Base-by-base conservation (phyloP, 371 early-diverging fungal species). In the Synchytrium microbalum region DNA sequence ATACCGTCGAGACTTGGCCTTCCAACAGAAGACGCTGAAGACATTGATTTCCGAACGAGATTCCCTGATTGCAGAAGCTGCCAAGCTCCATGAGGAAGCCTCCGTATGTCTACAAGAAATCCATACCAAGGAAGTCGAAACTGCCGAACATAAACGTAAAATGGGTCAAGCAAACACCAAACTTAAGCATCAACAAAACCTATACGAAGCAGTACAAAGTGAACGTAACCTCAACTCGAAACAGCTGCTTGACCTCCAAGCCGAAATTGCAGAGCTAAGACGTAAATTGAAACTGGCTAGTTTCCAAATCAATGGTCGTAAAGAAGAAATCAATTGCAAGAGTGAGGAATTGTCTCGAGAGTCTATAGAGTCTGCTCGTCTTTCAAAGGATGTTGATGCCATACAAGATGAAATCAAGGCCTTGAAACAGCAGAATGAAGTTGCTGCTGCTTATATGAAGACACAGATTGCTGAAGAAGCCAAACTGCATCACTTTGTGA, bases 171-270 rank as follows among this genome's bases (percentile, higher is more conserved):
- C 79, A 25, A 79, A 82, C 25, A 79, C 76, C 16, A 82, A 82
- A 62, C 66, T 80, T 13, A 80, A 82, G 63, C 76, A 79, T 56
- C 81, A 82, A 60, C 80, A 80, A 64, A 79, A 79, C 63, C 70
- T 82, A 8, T 82, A 82, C 64, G 80, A 82, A 61, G 78, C 80
- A 0, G 78, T 80, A 38, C 80, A 79, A 63, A 77, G 75, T 51
- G 82, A 82, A 58, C 68, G 82, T 5, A 82, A 82, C 59, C 67
- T 82, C 31, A 75, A 82, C 64, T 66, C 71, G 53, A 82, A 82
- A 56, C 79, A 80, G 55, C 68, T 82, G 58, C 68, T 82, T 23
- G 80, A 80, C 60, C 72, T 76, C 16, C 78, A 80, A 64, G 62
- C 68, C 31, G 80, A 79, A 63, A 82, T 82, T 62, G 65, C 73